Conservation (phyloP, 441 rosid species). For the Bruguiera hainesii region DNA sequence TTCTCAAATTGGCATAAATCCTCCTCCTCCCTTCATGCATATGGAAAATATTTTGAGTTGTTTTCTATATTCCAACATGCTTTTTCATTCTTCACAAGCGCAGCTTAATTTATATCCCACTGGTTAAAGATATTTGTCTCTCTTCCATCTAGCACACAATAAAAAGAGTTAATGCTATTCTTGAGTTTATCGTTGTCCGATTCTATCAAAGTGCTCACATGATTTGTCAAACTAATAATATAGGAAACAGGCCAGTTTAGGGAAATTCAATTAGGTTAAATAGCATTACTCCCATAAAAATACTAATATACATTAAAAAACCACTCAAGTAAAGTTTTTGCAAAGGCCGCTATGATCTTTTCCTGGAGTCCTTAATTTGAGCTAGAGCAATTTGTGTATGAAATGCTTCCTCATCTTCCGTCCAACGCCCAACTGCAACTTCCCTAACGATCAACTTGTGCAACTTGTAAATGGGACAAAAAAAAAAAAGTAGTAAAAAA, state of each 20-base stretch:
- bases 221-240: too few species aligned
- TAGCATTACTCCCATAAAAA: neutral
- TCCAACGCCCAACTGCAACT: conserved; percentile 5
- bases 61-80: neutral
- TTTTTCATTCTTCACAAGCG: neutral
- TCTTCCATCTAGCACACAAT: too few species aligned
- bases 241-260: too few species aligned
- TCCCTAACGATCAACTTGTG: conserved; percentile 4
- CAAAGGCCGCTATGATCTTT: conserved; percentile 20
- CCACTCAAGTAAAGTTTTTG: conserved; percentile 9
- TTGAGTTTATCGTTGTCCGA: too few species aligned
- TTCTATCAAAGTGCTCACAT: too few species aligned
- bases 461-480: neutral
- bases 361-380: conserved; percentile 24
- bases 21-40: conserved; percentile 12
- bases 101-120: neutral
- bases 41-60: neutral
- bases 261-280: too few species aligned
- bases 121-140: too few species aligned
- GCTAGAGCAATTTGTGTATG: conserved; percentile 19
- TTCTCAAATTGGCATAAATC: too few species aligned
- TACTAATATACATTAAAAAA: neutral
- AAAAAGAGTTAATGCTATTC: too few species aligned
- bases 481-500: too few species aligned
- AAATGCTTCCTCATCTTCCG: conserved; percentile 28